These are phyloP conservation scores for Phytophthora pistaciae DNA, from an alignment of 352 stramenopile species.

Conservation along the genomic window DNA sequence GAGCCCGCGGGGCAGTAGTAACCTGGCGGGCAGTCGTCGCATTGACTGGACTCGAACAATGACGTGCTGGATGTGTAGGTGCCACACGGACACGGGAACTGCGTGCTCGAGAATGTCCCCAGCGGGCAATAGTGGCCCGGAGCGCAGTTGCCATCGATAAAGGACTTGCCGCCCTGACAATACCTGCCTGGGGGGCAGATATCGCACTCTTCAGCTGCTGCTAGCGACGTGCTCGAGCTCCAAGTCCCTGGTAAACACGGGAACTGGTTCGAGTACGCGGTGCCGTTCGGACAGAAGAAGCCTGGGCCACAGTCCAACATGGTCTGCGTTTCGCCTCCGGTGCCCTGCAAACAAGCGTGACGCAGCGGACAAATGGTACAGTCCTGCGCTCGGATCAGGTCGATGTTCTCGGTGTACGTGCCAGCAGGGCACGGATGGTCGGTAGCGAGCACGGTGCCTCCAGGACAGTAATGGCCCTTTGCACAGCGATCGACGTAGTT, in stretches of 20 bases:
- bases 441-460: slow-evolving; percentile 57
- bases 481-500: slow-evolving; percentile 71
- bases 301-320: slow-evolving; percentile 79
- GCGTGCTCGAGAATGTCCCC: slow-evolving; percentile 64
- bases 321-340: slow-evolving; percentile 68
- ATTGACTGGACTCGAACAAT: slow-evolving; percentile 80
- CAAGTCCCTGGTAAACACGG: slow-evolving; percentile 90
- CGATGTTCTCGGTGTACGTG: slow-evolving; percentile 71
- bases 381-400: slow-evolving; percentile 75
- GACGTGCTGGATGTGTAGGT: slow-evolving; percentile 83
- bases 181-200: slow-evolving; percentile 88
- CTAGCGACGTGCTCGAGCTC: slow-evolving; percentile 78
- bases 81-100: slow-evolving; percentile 87
- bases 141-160: slow-evolving; percentile 75
- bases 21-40: slow-evolving; percentile 80
- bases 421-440: slow-evolving; percentile 78
- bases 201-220: slow-evolving; percentile 72
- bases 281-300: slow-evolving; percentile 88
- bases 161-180: slow-evolving; percentile 83
- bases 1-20: slow-evolving; percentile 81
- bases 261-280: slow-evolving; percentile 70
- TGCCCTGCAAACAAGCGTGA: slow-evolving; percentile 78
- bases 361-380: slow-evolving; percentile 84
- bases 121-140: slow-evolving; percentile 92
- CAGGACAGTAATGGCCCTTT: slow-evolving; percentile 80